These are phyloP conservation scores for Ganoderma sinense DNA, from an alignment of 1,284 basidiomycete species.

Conservation along the genomic window DNA sequence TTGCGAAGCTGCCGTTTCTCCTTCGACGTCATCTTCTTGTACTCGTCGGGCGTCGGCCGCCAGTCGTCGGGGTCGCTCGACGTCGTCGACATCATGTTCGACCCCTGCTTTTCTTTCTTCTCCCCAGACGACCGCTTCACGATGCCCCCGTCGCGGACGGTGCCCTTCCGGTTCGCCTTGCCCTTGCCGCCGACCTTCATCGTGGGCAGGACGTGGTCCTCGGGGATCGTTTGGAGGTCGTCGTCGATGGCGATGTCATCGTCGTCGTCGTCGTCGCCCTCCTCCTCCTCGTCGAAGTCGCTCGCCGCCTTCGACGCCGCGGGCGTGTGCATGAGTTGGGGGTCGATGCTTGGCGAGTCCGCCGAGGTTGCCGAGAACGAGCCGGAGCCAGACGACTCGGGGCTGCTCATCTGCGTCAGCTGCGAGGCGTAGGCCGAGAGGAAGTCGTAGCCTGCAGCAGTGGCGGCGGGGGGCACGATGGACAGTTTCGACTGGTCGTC, in stretches of 20 bases:
- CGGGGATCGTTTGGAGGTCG: constrained; percentile 27
- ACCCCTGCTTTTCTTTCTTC: constrained; percentile 44
- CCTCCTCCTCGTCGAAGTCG: constrained; percentile 42
- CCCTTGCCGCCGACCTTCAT: constrained; percentile 68
- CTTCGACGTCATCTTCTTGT: constrained; percentile 18
- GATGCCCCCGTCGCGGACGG: constrained; percentile 76
- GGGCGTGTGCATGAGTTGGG: constrained; percentile 58
- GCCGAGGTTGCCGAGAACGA: constrained; percentile 28
- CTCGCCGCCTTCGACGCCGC: constrained; percentile 45
- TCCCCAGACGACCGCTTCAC: constrained; percentile 59
- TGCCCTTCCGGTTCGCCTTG: constrained; percentile 67
- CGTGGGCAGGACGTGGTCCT: background rate
- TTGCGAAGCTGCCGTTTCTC: constrained; percentile 97
- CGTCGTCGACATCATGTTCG: constrained; percentile 39
- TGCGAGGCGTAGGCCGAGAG: constrained; percentile 38
- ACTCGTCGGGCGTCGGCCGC: constrained; percentile 38
- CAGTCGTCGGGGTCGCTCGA: constrained; percentile 72
- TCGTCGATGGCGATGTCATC: constrained; percentile 14
- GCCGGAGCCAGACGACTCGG: constrained; percentile 33
- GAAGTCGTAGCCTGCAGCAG: constrained; percentile 49
- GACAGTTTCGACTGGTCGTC: constrained; percentile 51
- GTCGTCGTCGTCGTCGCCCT: constrained; percentile 30
- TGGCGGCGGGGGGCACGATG: constrained; percentile 38
- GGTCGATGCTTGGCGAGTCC: constrained; percentile 55
- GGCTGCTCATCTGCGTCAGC: constrained; percentile 34